phyloP scores from a whole-genome alignment of 768 basidiomycete genomes.

The Kwoniella newhampshirensis region DNA sequence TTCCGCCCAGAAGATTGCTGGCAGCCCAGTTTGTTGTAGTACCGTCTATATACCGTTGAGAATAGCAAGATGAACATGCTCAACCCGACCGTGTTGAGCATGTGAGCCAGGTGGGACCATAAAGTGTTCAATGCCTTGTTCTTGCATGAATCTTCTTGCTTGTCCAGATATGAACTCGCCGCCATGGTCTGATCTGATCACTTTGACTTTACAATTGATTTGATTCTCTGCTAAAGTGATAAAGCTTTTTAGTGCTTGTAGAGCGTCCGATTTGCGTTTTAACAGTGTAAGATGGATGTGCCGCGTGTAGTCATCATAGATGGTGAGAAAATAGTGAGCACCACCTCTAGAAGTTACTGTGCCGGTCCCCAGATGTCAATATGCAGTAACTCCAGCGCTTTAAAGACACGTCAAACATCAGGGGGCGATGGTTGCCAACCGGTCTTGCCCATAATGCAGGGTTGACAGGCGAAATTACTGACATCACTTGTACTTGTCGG shows the following conservation, averaged over 20 bases:
- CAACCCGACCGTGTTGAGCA: conserved; percentile 27
- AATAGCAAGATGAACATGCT: conserved; percentile 24
- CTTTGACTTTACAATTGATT: conserved; percentile 6
- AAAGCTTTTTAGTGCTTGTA: neutral
- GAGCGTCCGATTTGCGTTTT: conserved; percentile 1
- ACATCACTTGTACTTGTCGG: no score
- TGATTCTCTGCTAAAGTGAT: conserved; percentile 9
- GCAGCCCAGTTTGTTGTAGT: conserved; percentile 8
- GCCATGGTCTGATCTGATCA: conserved; percentile 9
- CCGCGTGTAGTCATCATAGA: no score
- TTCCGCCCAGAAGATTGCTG: conserved; percentile 24
- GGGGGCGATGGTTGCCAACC: no score
- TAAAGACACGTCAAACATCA: no score
- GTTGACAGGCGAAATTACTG: no score
- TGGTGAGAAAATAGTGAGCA: no score
- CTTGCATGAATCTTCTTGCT: neutral
- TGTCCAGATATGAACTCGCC: conserved; percentile 3
- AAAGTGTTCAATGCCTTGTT: conserved; percentile 1
- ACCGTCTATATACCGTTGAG: conserved; percentile 24
- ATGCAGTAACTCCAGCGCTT: no score
- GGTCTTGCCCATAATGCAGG: no score
- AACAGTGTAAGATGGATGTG: neutral
- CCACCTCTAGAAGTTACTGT: no score
- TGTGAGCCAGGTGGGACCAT: conserved; percentile 26
- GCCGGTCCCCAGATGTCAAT: no score